These are phyloP conservation scores for Capsicum chinense DNA, from an alignment of 257 asterid species.

Conservation along the genomic window DNA sequence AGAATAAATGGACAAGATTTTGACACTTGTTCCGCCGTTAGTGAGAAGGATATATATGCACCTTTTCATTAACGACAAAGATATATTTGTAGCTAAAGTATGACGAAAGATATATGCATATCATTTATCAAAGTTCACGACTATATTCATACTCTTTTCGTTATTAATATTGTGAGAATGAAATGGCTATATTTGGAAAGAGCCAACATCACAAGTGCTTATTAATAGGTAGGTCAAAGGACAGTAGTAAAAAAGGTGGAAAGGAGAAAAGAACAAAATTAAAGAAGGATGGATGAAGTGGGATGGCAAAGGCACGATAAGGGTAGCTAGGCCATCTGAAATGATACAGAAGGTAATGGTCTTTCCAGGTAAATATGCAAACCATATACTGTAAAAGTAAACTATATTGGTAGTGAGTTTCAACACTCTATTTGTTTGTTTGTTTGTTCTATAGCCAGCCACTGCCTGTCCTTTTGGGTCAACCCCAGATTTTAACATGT, in stretches of 20 bases:
- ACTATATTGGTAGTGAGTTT: slow-evolving; percentile 23
- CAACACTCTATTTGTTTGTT: not conserved
- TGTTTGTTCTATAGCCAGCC: not conserved
- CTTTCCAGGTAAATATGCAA: slow-evolving; percentile 37
- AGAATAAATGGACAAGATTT: too few relatives aligned
- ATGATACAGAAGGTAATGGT: slow-evolving; percentile 34
- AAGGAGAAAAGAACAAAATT: not conserved
- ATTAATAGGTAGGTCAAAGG: slow-evolving; percentile 23
- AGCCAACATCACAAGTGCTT: slow-evolving; percentile 14
- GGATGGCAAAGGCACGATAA: not conserved
- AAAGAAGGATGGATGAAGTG: not conserved
- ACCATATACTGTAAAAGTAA: not conserved
- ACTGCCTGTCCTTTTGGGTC: slow-evolving; percentile 28
- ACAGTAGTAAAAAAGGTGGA: not conserved
- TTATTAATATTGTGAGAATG: not conserved
- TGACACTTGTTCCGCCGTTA: too few relatives aligned
- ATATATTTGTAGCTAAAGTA: too few relatives aligned
- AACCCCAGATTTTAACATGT: slow-evolving; percentile 31
- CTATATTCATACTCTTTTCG: too few relatives aligned
- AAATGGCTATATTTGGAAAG: not conserved
- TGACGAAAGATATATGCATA: too few relatives aligned
- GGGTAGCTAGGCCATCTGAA: slow-evolving; percentile 23
- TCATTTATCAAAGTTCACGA: too few relatives aligned
- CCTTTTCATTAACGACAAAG: too few relatives aligned
- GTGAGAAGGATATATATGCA: too few relatives aligned